Base-by-base conservation (phyloP, 352 stramenopile species). In the Phytophthora meadii region DNA sequence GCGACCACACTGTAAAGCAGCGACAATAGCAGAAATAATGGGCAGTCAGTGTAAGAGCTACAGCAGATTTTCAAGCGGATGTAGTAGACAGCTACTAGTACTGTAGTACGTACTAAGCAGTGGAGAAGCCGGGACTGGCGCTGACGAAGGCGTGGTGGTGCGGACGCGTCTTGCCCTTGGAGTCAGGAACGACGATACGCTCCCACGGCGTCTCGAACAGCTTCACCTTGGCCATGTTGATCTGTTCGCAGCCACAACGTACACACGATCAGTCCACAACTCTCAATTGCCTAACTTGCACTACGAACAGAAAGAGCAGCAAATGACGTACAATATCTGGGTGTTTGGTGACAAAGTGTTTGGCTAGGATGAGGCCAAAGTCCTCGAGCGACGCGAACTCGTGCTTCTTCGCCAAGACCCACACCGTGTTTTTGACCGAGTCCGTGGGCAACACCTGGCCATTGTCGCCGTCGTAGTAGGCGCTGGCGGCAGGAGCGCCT, bases 371-470 rank as follows among this genome's bases (percentile, higher is more conserved):
- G 61, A 96, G 66, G 40, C 72, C 88, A 77, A 97, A 97, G 53
- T 95, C 85, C 71, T 97, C 90, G 56, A 92, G 88, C 68, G 82
- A 88, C 10, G 82, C 83, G 61, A 96, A 95, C 70, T 92, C 80
- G 72, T 93, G 84, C 65, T 92, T 83, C 81, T 95, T 96, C 36
- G 88, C 89, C 37, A 97, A 48, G 57, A 90, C 84, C 70, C 95
- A 96, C 27, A 97, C 84, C 36, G 89, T 95, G 72, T 97, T 97
- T 78, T 97, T 97, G 72, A 94, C 77, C 59, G 90, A 96, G 70
- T 97, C 90, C 5, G 90, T 97, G 41, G 89, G 85, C 42, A 97
- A 72, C 63, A 97, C 88, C 22, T 74, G 70, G 42, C 79, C 74
- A 64, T 97, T 97, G 77, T 97, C 88, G 57, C 85, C 89, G 51